phyloP scores from a whole-genome alignment of 768 basidiomycete genomes.

The Pulveroboletus sp. region DNA sequence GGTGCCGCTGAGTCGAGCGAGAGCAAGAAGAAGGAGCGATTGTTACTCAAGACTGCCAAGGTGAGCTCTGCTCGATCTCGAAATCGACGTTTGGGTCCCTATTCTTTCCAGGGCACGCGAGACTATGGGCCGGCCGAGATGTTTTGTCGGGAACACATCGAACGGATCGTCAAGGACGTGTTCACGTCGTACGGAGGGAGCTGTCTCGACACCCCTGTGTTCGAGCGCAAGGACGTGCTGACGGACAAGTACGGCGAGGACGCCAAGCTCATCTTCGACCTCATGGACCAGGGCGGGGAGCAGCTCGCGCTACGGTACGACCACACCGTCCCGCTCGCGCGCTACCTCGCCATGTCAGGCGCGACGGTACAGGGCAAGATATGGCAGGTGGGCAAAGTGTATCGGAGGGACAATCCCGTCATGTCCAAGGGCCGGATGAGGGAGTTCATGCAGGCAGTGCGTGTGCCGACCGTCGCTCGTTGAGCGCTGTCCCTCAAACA shows the following conservation, averaged over 20 bases:
- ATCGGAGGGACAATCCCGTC: constrained; percentile 92
- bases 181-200: constrained; percentile 88
- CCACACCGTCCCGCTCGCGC: constrained; percentile 93
- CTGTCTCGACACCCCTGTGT: constrained; percentile 96
- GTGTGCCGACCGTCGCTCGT: constrained; percentile 14
- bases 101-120: constrained; percentile 68
- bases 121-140: constrained; percentile 94
- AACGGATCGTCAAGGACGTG: constrained; percentile 78
- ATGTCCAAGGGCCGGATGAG: constrained; percentile 99
- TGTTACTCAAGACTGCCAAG: constrained; percentile 93
- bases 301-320: constrained; percentile 93
- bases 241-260: constrained; percentile 98
- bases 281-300: constrained; percentile 97
- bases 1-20: constrained; percentile 39
- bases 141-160: constrained; percentile 87
- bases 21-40: constrained; percentile 60
- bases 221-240: constrained; percentile 94
- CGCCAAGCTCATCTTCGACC: constrained; percentile 93
- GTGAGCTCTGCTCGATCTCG: constrained; percentile 39
- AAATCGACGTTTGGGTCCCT: too few species aligned
- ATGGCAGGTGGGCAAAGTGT: constrained; percentile 99
- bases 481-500: background rate
- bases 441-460: constrained; percentile 95
- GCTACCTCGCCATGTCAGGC: constrained; percentile 95
- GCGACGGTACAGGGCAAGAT: constrained; percentile 76